These are phyloP conservation scores for Xylaria hypoxylon DNA, from an alignment of 2,329 filamentous ascomycete genomes.

Conservation along the genomic window DNA sequence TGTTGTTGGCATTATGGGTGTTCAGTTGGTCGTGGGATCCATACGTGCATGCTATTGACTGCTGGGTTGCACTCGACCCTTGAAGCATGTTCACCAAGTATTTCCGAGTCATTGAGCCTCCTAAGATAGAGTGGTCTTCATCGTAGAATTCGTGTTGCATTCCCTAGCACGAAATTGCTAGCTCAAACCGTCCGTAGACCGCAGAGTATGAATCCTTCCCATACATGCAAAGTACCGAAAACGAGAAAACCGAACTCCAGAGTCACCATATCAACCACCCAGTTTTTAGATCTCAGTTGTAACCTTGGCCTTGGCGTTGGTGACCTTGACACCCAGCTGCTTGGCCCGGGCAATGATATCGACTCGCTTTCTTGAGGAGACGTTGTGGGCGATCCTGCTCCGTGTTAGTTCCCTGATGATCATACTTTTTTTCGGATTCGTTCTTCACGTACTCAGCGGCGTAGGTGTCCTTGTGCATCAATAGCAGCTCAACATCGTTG, in stretches of 20 bases:
- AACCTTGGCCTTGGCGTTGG: slow-evolving; percentile 98
- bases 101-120: slow-evolving; percentile 33
- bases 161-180: slow-evolving; percentile 52
- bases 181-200: slow-evolving; percentile 53
- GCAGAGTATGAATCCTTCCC: slow-evolving; percentile 52
- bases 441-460: slow-evolving; percentile 87
- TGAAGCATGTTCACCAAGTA: slow-evolving; percentile 36
- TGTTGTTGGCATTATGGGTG: slow-evolving; percentile 24
- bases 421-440: slow-evolving; percentile 6
- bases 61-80: slow-evolving; percentile 26
- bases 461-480: slow-evolving; percentile 99
- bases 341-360: slow-evolving; percentile 98
- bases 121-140: slow-evolving; percentile 41
- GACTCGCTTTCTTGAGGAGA: slow-evolving; percentile 98
- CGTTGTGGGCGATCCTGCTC: slow-evolving; percentile 93
- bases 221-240: slow-evolving; percentile 53
- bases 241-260: slow-evolving; percentile 52
- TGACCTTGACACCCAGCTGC: slow-evolving; percentile 99
- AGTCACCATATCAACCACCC: slow-evolving; percentile 44
- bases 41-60: slow-evolving; percentile 22
- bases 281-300: slow-evolving; percentile 84
- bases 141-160: slow-evolving; percentile 52
- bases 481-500: slow-evolving; percentile 93
- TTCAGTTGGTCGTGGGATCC: slow-evolving; percentile 23
- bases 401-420: slow-evolving; percentile 53